Conservation (phyloP, 2,329 filamentous ascomycete species). For the Aspergillus sp. region DNA sequence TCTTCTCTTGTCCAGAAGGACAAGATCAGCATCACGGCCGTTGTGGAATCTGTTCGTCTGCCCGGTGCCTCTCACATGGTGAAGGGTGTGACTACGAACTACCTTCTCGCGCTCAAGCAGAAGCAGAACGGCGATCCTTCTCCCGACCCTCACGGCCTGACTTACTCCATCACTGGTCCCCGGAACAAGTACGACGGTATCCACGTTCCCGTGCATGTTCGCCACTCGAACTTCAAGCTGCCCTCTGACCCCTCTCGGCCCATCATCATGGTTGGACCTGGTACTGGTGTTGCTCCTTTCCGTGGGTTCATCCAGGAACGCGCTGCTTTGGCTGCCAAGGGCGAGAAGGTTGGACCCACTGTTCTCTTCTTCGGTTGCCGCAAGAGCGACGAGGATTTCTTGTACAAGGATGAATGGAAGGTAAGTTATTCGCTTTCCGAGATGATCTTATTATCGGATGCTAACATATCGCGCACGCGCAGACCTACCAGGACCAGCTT, state of each 20-base stretch:
- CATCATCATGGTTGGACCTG: slow-evolving; percentile 92
- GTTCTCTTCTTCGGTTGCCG: slow-evolving; percentile 95
- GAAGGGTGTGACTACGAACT: slow-evolving; percentile 96
- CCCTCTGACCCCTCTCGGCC: slow-evolving; percentile 93
- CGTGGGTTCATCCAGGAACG: slow-evolving; percentile 93
- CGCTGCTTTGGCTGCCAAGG: slow-evolving; percentile 76
- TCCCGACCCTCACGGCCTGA: slow-evolving; percentile 81
- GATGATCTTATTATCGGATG: neutral
- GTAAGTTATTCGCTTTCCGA: slow-evolving; percentile 57
- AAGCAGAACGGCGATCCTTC: slow-evolving; percentile 86
- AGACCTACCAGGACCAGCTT: slow-evolving; percentile 81
- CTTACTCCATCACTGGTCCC: slow-evolving; percentile 83
- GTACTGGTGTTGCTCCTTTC: slow-evolving; percentile 96
- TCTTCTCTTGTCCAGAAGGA: slow-evolving; percentile 92
- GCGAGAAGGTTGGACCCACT: slow-evolving; percentile 81
- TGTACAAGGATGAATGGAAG: slow-evolving; percentile 91
- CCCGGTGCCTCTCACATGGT: slow-evolving; percentile 77
- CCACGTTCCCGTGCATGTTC: slow-evolving; percentile 90
- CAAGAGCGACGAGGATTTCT: slow-evolving; percentile 82
- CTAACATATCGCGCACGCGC: slow-evolving; percentile 28
- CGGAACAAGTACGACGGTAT: slow-evolving; percentile 97
- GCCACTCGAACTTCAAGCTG: slow-evolving; percentile 98
- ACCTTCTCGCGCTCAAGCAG: slow-evolving; percentile 89
- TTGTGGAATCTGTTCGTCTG: slow-evolving; percentile 81
- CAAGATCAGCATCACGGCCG: slow-evolving; percentile 91